These are phyloP conservation scores for Grosmannia huntii DNA, from an alignment of 2,329 filamentous ascomycete species.

Conservation along the genomic window DNA sequence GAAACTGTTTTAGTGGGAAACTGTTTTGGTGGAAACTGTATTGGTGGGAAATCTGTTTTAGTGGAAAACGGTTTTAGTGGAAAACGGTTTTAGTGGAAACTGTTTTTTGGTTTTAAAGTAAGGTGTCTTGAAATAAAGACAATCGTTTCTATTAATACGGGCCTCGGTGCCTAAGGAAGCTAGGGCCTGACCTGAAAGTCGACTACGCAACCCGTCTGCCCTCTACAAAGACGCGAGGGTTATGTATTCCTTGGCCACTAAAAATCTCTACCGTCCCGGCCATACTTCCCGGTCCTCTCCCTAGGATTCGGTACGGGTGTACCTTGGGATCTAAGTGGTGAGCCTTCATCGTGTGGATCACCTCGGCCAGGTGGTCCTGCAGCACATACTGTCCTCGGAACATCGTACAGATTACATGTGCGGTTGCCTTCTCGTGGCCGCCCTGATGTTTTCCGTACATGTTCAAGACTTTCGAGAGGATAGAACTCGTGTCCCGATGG, in stretches of 20 bases:
- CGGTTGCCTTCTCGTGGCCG: too few species aligned
- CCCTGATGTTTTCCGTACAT: neutral
- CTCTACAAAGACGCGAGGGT: neutral
- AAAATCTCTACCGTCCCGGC: neutral
- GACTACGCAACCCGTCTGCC: neutral
- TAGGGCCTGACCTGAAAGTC: too few species aligned
- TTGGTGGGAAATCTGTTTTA: too few species aligned
- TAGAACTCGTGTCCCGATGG: neutral
- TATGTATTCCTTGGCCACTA: neutral
- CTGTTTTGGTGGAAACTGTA: too few species aligned
- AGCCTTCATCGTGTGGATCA: neutral
- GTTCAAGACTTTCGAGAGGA: neutral
- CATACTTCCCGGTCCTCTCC: neutral
- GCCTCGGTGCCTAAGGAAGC: too few species aligned
- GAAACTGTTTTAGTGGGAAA: too few species aligned
- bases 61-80: too few species aligned
- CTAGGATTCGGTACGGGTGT: neutral
- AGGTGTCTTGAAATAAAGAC: too few species aligned
- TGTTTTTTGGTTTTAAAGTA: too few species aligned
- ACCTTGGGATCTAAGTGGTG: neutral
- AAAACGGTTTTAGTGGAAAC: too few species aligned
- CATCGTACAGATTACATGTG: neutral
- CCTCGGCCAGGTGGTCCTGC: neutral
- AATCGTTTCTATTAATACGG: too few species aligned
- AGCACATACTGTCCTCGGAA: neutral